Evolutionary conservation across 352 stramenopile genomes (phyloP).

Genomic region (Pythium grandisporangium): DNA sequence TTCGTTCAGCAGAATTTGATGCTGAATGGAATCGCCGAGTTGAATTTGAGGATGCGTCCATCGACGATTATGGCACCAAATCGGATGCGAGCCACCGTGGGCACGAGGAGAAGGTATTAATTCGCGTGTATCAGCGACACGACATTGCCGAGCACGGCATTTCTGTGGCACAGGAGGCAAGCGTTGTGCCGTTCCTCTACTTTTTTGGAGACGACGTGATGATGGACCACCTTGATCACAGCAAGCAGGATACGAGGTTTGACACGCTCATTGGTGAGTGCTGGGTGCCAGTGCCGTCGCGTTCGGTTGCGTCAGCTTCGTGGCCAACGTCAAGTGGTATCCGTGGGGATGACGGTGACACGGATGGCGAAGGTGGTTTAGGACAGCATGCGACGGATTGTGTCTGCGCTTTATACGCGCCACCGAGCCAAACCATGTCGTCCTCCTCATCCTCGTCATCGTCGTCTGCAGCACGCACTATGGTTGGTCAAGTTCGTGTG

Average conservation of each 20-base stretch:
- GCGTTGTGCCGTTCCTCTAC: slow-evolving; percentile 81
- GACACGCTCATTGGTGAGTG: slow-evolving; percentile 69
- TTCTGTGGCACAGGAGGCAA: slow-evolving; percentile 68
- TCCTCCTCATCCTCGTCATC: too few species aligned
- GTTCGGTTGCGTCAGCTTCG: too few species aligned
- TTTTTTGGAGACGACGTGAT: slow-evolving; percentile 83
- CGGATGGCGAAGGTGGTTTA: slow-evolving; percentile 11
- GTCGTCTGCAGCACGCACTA: slow-evolving; percentile 19
- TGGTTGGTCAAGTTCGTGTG: slow-evolving; percentile 68
- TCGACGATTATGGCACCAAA: not conserved
- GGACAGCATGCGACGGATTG: slow-evolving; percentile 26
- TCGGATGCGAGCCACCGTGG: slow-evolving; percentile 1
- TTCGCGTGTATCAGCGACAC: slow-evolving; percentile 70
- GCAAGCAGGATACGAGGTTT: slow-evolving; percentile 75
- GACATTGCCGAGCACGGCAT: slow-evolving; percentile 69
- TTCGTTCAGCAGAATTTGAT: too few species aligned
- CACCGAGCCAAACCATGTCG: slow-evolving; percentile 9
- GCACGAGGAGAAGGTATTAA: slow-evolving; percentile 36
- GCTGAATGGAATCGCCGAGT: slow-evolving; percentile 80
- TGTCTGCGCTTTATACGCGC: slow-evolving; percentile 61
- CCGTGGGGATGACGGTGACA: not conserved
- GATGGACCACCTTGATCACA: slow-evolving; percentile 83
- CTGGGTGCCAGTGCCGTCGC: slow-evolving; percentile 60
- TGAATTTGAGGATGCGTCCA: slow-evolving; percentile 51
- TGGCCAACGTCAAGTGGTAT: too few species aligned